phyloP scores from a whole-genome alignment of 148 eudicot genomes.

The Vaccinium myrtillus region DNA sequence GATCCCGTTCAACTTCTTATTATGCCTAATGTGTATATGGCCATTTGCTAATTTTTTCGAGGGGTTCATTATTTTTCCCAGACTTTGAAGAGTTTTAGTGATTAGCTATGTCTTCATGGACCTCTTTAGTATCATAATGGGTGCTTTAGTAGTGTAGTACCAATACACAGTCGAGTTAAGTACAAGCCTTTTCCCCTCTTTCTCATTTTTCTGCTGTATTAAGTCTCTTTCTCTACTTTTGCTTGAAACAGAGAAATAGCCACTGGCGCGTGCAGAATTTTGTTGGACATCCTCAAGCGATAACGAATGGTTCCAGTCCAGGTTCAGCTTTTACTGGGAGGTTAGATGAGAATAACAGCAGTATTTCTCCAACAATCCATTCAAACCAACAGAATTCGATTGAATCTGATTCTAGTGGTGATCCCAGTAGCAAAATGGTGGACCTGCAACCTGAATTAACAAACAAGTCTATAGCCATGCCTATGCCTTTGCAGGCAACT shows the following conservation, averaged over 20 bases:
- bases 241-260: slow-evolving; percentile 65
- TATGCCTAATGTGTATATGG: not conserved
- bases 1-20: not conserved
- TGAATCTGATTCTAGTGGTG: slow-evolving; percentile 41
- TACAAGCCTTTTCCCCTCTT: not conserved
- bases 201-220: not conserved
- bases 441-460: slow-evolving; percentile 45
- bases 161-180: not conserved
- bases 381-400: slow-evolving; percentile 43
- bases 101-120: not conserved
- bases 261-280: slow-evolving; percentile 78
- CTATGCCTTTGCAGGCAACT: slow-evolving; percentile 42
- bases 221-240: slow-evolving; percentile 10
- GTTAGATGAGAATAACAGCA: slow-evolving; percentile 54
- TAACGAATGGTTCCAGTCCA: slow-evolving; percentile 46
- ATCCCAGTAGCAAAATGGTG: slow-evolving; percentile 35
- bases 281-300: slow-evolving; percentile 53
- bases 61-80: not conserved
- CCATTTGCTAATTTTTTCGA: not conserved
- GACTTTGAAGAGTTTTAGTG: not conserved
- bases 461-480: slow-evolving; percentile 37
- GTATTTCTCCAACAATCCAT: slow-evolving; percentile 39
- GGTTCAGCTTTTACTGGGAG: slow-evolving; percentile 48
- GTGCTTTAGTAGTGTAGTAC: not conserved
- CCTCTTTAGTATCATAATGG: not conserved